A percentile compares a stretch with the other conserved stretches of the same genome.
These are phyloP conservation scores for Grigorovia transvaalensis DNA, from an alignment of 805 yeast genomes.

Conservation along the genomic window DNA sequence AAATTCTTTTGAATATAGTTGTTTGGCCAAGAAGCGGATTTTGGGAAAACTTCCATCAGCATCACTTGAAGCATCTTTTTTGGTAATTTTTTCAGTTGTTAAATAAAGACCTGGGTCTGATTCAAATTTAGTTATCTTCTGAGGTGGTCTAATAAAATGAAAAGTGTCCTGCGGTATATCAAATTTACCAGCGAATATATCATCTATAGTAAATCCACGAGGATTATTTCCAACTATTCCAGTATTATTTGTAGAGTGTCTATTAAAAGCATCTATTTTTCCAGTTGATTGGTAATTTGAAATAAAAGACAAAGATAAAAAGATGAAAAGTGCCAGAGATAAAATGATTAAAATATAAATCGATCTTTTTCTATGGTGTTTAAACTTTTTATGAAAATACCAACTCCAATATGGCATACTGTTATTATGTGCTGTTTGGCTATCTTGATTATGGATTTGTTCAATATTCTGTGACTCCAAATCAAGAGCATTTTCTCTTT, in stretches of 20 bases:
- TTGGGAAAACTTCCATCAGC: not conserved
- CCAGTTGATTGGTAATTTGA: not conserved
- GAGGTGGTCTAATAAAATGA: slow-evolving; percentile 20
- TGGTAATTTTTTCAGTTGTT: slow-evolving; percentile 7
- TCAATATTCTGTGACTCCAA: too few species aligned
- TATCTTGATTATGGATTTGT: not conserved
- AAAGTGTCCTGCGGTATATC: slow-evolving; percentile 14
- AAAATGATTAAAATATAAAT: not conserved
- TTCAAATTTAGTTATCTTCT: slow-evolving; percentile 12
- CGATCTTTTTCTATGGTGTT: slow-evolving; percentile 3
- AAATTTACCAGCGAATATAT: slow-evolving; percentile 21
- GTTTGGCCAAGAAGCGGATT: slow-evolving; percentile 21
- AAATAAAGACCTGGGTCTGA: slow-evolving; percentile 39
- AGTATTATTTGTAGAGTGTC: not conserved
- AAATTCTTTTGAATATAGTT: slow-evolving; percentile 22
- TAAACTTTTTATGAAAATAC: slow-evolving; percentile 7
- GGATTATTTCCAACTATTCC: not conserved
- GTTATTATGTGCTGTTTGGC: not conserved
- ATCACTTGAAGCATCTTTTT: not conserved
- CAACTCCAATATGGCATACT: slow-evolving; percentile 3
- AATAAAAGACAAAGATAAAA: not conserved
- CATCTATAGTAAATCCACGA: slow-evolving; percentile 13
- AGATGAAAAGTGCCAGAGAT: not conserved
- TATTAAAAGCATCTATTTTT: not conserved
- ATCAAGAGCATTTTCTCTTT: too few species aligned